These are phyloP conservation scores for Rhynchospora breviuscula DNA, from an alignment of 176 grass and related monocot genomes.

Conservation along the genomic window DNA sequence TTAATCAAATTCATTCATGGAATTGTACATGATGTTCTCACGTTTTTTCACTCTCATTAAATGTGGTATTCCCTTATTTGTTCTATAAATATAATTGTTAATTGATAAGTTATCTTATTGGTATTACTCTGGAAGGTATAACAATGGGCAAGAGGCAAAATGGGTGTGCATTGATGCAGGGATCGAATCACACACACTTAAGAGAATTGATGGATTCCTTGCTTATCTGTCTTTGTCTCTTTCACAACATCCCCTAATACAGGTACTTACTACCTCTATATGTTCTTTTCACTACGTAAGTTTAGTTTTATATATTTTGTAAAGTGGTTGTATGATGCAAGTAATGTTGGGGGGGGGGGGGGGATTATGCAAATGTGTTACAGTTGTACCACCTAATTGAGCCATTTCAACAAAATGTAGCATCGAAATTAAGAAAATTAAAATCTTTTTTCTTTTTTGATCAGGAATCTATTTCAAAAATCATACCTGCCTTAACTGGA, in stretches of 20 bases:
- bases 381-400: neutral
- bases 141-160: constrained; percentile 1
- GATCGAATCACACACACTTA: constrained; percentile 9
- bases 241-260: constrained; percentile 16
- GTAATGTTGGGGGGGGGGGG: neutral
- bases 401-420: neutral
- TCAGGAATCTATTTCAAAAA: constrained; percentile 25
- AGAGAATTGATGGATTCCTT: constrained; percentile 17
- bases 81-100: neutral
- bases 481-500: constrained; percentile 9
- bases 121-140: constrained; percentile 1
- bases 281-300: neutral
- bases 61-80: neutral
- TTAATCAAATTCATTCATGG: neutral
- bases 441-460: neutral
- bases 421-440: neutral
- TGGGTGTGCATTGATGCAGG: constrained; percentile 17
- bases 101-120: neutral
- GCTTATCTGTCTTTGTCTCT: constrained; percentile 6
- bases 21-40: neutral
- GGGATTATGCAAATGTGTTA: neutral
- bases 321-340: too few species aligned
- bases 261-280: neutral
- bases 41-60: neutral
- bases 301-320: neutral